Evolutionary conservation across 306 rosid genomes (phyloP), one percentile per base, ranked within the genome.

Genomic region (Pterocarpus macrocarpus): DNA sequence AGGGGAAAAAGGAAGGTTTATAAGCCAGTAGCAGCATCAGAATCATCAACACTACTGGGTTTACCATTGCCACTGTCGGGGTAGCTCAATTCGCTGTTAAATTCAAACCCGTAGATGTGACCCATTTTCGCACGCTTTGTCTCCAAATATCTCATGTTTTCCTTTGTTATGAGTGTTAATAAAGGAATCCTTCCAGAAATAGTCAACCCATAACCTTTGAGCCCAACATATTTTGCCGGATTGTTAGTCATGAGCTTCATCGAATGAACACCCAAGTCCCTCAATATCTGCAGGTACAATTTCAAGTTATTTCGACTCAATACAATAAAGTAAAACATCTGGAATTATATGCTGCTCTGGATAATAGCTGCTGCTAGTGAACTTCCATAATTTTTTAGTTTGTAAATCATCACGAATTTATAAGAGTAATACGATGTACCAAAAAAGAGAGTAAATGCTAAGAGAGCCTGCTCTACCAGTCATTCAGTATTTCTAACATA

Each of bases 231-330:
- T 87, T 94, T 94, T 36, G 92, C 84, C 0, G 98, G 98, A 80
- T 94, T 94, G 89, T 94, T 94, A 32, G 98, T 94, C 97, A 94
- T 89, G 70, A 94, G 86, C 85, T 92, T 94, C 98, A 94, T 92
- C 8, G 94, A 90, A 74, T 89, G 83, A 39, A 94, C 95, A 11
- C 97, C 97, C 72, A 92, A 86, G 87, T 94, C 94, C 76, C 95
- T 82, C 71, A 94, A 77, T 11, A 92, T 91, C 98, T 94, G 92
- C 84, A 86, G 74, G 13, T 12, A 79, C 45, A 71, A 62, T 66
- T 45, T 80, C 74, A 80, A 22, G 14, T 43, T 70, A 10, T 43
- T 77, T 30, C 14, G 69, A 45, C 50, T 44, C 58, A 44, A 71
- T 66, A 43, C 73, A 35, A 73, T 56, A 22, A 33, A 80, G 16